These are phyloP conservation scores for Crassisporium funariophilum DNA, from an alignment of 768 basidiomycete genomes.

Conservation along the genomic window DNA sequence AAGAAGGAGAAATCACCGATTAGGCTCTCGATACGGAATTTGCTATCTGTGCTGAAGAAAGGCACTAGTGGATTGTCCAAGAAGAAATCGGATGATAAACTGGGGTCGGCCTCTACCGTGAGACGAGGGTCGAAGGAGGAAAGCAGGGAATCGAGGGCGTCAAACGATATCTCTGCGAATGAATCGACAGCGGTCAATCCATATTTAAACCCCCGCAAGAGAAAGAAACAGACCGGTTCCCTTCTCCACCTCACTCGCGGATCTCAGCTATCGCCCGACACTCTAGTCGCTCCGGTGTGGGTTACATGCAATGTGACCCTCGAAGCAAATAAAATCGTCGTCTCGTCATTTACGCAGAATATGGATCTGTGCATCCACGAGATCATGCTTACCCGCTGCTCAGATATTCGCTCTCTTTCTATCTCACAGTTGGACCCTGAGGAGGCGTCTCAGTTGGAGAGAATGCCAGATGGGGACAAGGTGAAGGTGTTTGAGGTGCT, in stretches of 20 bases:
- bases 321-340: conserved; percentile 38
- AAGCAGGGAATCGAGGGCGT: not conserved
- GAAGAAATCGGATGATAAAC: conserved; percentile 20
- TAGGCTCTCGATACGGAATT: conserved; percentile 63
- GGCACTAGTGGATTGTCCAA: conserved; percentile 26
- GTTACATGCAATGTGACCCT: conserved; percentile 43
- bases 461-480: conserved; percentile 35
- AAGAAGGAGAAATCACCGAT: conserved; percentile 46
- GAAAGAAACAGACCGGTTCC: conserved; percentile 33
- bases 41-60: conserved; percentile 66
- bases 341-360: conserved; percentile 46
- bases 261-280: conserved; percentile 13
- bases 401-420: conserved; percentile 64
- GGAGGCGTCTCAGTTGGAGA: conserved; percentile 43
- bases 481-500: conserved; percentile 65
- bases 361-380: conserved; percentile 41
- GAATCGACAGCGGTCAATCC: too few species aligned
- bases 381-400: conserved; percentile 53
- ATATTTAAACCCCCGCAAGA: conserved; percentile 3
- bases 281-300: conserved; percentile 46
- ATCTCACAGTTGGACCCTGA: conserved; percentile 41
- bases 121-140: not conserved
- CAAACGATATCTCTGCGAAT: too few species aligned
- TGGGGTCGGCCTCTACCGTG: conserved; percentile 1
- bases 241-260: conserved; percentile 51